A percentile compares a stretch with the other conserved stretches of the same genome.
These are phyloP conservation scores for Hymenoscyphus salicellus DNA, from an alignment of 2,329 filamentous ascomycete genomes.

Conservation along the genomic window DNA sequence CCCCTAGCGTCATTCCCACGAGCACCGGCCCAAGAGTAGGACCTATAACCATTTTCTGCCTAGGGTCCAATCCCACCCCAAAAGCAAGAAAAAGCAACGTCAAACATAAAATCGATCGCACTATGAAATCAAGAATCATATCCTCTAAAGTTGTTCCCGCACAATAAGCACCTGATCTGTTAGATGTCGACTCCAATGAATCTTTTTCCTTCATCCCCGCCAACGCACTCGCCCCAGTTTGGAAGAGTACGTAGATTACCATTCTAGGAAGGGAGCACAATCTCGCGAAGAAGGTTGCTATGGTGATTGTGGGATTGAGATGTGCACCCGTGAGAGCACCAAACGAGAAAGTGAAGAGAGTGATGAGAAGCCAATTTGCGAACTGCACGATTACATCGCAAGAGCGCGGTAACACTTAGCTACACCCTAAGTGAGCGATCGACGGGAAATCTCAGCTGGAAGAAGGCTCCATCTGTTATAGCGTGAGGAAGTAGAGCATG, in stretches of 20 bases:
- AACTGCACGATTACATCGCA: too few relatives aligned
- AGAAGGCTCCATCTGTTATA: too few relatives aligned
- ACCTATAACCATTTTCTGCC: conserved; percentile 49
- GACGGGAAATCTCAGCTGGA: too few relatives aligned
- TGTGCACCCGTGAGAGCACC: conserved; percentile 50
- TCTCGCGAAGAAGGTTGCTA: conserved; percentile 51
- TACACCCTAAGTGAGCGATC: too few relatives aligned
- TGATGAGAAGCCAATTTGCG: conserved; percentile 37
- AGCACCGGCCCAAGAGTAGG: conserved; percentile 48
- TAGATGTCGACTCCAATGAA: too few relatives aligned
- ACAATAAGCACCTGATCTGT: too few relatives aligned
- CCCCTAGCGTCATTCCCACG: conserved; percentile 43
- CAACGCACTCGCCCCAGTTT: conserved; percentile 42
- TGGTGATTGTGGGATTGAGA: conserved; percentile 52
- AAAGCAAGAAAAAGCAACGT: conserved; percentile 50
- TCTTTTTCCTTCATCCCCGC: conserved; percentile 45
- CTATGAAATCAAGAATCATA: too few relatives aligned
- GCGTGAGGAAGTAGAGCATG: conserved; percentile 15
- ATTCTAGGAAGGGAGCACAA: conserved; percentile 48
- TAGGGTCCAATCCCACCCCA: conserved; percentile 51
- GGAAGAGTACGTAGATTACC: conserved; percentile 47
- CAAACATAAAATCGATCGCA: too few relatives aligned
- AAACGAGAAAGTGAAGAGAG: conserved; percentile 48
- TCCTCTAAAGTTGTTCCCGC: too few relatives aligned
- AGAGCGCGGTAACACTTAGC: too few relatives aligned